phyloP scores from a whole-genome alignment of 441 rosid species.

The Melastoma candidum region DNA sequence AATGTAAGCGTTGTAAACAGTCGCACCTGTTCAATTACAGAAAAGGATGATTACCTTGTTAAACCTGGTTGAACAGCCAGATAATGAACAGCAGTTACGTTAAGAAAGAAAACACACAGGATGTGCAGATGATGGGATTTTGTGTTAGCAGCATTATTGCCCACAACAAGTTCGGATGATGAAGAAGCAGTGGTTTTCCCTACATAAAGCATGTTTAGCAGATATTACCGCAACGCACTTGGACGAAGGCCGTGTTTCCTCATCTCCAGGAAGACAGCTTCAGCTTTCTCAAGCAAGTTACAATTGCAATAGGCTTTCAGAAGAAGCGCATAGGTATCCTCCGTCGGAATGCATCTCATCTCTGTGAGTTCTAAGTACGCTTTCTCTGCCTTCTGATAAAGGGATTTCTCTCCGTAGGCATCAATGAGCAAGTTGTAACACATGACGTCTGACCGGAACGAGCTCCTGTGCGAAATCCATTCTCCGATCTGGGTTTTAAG shows the following conservation, averaged over 20 bases:
- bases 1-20: constrained; percentile 70
- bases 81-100: too few species aligned
- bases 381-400: constrained; percentile 53
- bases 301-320: constrained; percentile 61
- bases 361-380: constrained; percentile 62
- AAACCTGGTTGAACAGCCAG: too few species aligned
- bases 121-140: too few species aligned
- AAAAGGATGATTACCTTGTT: neutral
- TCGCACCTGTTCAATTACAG: constrained; percentile 38
- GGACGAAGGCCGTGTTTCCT: constrained; percentile 57
- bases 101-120: too few species aligned
- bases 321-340: constrained; percentile 85
- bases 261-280: constrained; percentile 73
- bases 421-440: constrained; percentile 86
- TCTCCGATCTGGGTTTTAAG: constrained; percentile 52
- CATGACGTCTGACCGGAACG: constrained; percentile 71
- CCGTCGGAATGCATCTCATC: constrained; percentile 72
- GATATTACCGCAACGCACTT: constrained; percentile 36
- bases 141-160: too few species aligned
- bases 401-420: constrained; percentile 59
- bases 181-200: too few species aligned
- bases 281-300: constrained; percentile 54
- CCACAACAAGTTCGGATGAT: too few species aligned
- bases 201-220: neutral
- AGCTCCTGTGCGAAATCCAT: constrained; percentile 75